Evolutionary conservation across 23 red algal genomes (phyloP), one percentile per base, ranked within the genome.

Genomic region (Gracilaria caudata): DNA sequence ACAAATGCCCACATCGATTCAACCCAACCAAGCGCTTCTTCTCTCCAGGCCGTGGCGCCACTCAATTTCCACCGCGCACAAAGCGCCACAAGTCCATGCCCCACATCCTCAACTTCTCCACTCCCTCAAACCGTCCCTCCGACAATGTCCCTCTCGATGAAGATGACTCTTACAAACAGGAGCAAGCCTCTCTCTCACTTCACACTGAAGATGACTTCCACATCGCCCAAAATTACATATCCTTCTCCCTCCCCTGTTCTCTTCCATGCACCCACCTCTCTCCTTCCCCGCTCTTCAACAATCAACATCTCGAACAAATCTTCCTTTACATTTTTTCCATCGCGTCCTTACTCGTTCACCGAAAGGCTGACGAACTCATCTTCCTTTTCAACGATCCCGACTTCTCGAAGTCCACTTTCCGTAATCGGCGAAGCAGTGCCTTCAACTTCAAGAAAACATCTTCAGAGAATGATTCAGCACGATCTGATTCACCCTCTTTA

Each of bases 311-410:
- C 8, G 10, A 65, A 0, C 11, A 28, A 2, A 14, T 71, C 65
- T 33, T 71, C 12, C 19, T 19, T 19, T 71, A 36, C 26, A 71
- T 71, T 10, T 71, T 34, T 20, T 71, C 34, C 14, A 71, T 71
- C 65, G 29, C 65, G 34, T 40, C 34, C 13, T 40, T 23, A n/a
- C 34, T 71, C 35, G 65, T 6, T 14, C 39, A 71, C 34, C 65
- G 65, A 32, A 32, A 4, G 1, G 70, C 70, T 19, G 70, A 75
- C 19, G 70, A 75, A 38, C 70, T 75, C 19, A 75, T 75, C 23
- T 4, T 13, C 43, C 33, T 75, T 14, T 40, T 75, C 38, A 75
- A 75, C 17, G 1, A 75, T 14, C 33, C 40, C 43, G 7, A 19
- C 16, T 75, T 46, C 8, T 47, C 70, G 7, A 0, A 4, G 0